Evolutionary conservation across 1,139 yeast genomes (phyloP), one percentile per base, ranked within the genome.

Genomic region (Candida dubliniensis): DNA sequence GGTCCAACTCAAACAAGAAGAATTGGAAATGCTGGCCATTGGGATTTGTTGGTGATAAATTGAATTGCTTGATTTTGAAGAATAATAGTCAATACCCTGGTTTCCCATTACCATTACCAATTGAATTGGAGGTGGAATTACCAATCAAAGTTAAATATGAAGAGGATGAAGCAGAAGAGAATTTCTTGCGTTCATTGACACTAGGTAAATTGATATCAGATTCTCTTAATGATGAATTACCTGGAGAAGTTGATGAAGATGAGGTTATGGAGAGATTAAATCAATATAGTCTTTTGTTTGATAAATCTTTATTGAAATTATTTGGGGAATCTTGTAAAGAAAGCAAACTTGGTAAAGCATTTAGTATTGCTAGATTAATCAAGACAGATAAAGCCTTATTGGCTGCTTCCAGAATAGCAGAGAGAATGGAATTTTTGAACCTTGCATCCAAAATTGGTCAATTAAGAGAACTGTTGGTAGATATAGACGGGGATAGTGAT

Each of bases 321-420:
- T 81, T 91, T 60, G 93, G 87, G n/a, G 73, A 70, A 25, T 82
- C 95, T 0, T 90, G 97, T 63, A 75, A 82, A 36, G 85, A 83
- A 30, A 79, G 82, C 40, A 78, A 81, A 46, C 64, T 78, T 36
- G 77, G 77, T 45, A 84, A 84, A 60, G 95, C 96, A 0, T 71
- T 81, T 51, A 84, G 86, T 33, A 63, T 93, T 38, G 90, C 82
- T 4, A 77, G 74, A 53, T 79, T 87, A 58, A 72, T 93, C 55
- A 79, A 81, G 54, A 84, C 82, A 50, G 91, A 85, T 50, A 82
- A 85, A 53, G 96, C 96, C 5, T 68, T 91, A 50, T 77, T 77
- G 46, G 96, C 96, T 0, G 96, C 97, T 1, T 71, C 79, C 23
- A 86, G 86, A 64, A 87, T 93, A 47, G 88, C 96, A 1, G 87